These are phyloP conservation scores for Clonostachys solani DNA, from an alignment of 2,329 filamentous ascomycete genomes.

Conservation along the genomic window DNA sequence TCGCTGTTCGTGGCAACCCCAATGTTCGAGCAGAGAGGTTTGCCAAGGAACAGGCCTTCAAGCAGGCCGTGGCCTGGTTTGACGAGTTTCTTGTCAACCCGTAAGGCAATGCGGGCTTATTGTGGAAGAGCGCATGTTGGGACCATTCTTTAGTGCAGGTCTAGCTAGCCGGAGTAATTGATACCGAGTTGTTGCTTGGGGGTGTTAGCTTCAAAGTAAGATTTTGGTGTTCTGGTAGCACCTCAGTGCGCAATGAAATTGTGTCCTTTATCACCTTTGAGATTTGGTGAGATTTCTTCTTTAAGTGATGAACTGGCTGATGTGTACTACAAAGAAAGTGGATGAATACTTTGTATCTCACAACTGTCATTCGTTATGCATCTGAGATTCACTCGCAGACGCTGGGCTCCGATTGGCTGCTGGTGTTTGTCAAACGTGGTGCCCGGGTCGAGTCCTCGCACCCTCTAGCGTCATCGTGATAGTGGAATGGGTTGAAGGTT, in stretches of 20 bases:
- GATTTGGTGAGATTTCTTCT: no score
- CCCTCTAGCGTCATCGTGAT: no score
- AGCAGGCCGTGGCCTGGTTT: conserved; percentile 74
- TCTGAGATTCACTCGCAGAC: no score
- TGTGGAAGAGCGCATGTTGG: neutral
- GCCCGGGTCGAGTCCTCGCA: no score
- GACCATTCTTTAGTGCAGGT: neutral
- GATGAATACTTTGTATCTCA: no score
- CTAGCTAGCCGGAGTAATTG: neutral
- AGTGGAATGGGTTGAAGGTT: no score
- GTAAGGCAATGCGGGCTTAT: neutral
- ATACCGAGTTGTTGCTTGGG: neutral
- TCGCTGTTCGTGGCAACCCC: conserved; percentile 64
- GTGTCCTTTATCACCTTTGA: neutral
- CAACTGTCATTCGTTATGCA: no score
- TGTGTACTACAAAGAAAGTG: no score
- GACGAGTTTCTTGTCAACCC: conserved; percentile 35
- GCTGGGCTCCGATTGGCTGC: no score
- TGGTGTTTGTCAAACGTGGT: no score
- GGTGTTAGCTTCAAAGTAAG: neutral
- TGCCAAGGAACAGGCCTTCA: conserved; percentile 75
- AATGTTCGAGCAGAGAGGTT: conserved; percentile 50
- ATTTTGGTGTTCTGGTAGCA: neutral
- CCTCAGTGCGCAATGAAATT: neutral
- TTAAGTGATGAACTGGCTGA: no score